phyloP scores from a whole-genome alignment of 257 asterid genomes.

The Rhazya stricta region DNA sequence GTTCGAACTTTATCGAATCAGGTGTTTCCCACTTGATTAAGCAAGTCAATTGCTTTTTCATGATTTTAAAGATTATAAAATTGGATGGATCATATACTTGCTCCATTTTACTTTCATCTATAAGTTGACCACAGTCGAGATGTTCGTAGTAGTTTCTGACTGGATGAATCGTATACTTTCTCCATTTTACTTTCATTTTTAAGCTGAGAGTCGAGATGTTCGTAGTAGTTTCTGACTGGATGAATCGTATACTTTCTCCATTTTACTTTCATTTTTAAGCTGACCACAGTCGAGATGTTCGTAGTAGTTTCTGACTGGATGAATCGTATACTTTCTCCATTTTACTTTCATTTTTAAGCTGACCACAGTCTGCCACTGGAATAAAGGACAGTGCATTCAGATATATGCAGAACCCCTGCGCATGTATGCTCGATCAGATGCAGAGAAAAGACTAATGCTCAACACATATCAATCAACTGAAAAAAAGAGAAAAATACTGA shows the following conservation, averaged over 20 bases:
- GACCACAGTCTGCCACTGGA: too few relatives aligned
- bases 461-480: background rate
- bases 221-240: background rate
- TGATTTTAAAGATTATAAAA: too few relatives aligned
- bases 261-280: background rate
- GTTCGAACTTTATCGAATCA: background rate
- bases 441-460: background rate
- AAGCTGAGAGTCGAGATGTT: too few relatives aligned
- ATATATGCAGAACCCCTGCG: background rate
- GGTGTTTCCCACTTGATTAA: background rate
- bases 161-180: too few relatives aligned
- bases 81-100: background rate
- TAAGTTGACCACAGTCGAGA: background rate
- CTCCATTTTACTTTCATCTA: background rate
- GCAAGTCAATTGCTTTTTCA: background rate
- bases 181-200: too few relatives aligned
- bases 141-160: background rate
- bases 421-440: background rate
- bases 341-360: too few relatives aligned
- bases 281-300: background rate
- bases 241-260: background rate
- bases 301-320: background rate
- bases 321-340: too few relatives aligned
- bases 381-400: background rate
- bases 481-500: background rate